phyloP scores from a whole-genome alignment of 2,329 filamentous ascomycete species.

The Neopestalotiopsis sp. region DNA sequence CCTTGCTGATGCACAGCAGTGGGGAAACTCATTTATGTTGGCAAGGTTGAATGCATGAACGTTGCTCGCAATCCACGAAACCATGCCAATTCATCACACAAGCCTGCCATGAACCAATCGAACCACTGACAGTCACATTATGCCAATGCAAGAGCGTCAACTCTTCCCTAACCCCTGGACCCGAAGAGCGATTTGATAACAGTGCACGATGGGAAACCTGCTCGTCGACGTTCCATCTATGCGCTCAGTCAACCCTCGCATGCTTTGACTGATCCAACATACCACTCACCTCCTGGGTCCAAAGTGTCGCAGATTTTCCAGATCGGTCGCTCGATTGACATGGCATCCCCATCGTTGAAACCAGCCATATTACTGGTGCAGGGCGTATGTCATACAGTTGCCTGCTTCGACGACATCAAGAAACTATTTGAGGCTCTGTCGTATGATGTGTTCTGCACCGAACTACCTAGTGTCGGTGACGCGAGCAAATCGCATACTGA shows the following conservation, averaged over 20 bases:
- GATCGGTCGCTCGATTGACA: neutral
- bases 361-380: slow-evolving; percentile 1
- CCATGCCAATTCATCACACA: no score
- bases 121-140: no score
- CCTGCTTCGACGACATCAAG: slow-evolving; percentile 1
- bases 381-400: neutral
- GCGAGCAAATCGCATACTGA: neutral
- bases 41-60: no score
- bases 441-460: neutral
- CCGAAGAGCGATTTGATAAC: no score
- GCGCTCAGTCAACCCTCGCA: neutral
- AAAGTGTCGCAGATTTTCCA: neutral
- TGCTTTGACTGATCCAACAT: neutral
- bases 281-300: neutral
- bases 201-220: no score
- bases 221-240: neutral
- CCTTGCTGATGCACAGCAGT: neutral
- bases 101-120: no score
- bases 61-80: no score
- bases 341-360: neutral
- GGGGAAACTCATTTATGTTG: no score
- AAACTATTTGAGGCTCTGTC: neutral
- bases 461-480: neutral
- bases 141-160: no score
- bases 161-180: no score